Base-by-base conservation (phyloP, 2,329 filamentous ascomycete genomes). In the Blumeria graminis region DNA sequence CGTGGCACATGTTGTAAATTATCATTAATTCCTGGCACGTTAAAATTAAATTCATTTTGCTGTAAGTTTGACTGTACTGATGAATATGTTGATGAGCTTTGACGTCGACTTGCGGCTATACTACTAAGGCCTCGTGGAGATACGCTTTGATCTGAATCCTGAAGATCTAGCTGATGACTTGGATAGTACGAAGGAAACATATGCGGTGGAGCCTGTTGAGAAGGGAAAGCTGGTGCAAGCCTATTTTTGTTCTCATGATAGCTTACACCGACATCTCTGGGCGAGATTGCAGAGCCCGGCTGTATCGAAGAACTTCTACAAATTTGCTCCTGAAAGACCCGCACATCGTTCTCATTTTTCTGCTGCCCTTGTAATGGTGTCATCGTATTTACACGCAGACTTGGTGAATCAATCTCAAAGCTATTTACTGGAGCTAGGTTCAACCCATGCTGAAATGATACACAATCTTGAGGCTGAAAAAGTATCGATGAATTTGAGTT, bases 241-340 rank as follows among this genome's bases (percentile, higher is more conserved):
- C 76, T 70, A 52, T 83, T 82, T 16, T 82, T 80, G 0, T 73
- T 69, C 41, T 92, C 86, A 59, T 82, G 78, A 66, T 89, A 94
- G 58, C 95, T 89, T 54, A 95, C 71, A 58, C 94, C 70, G 1
- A 89, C 86, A 64, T 96, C 90, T 70, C 94, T 93, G 28, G 90
- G 92, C 1, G 90, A 96, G 51, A 98, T 94, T 0, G 90, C 94
- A 1, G 79, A 75, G n/a, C 82, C 75, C 0, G 74, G 75, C 6
- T 73, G 61, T 35, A 61, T 61, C 68, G 61, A 64, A 28, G 65
- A 65, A 32, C 59, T 57, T 48, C 61, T 62, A 0, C 72, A 70
- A 50, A 74, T 62, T 38, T 70, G 67, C 43, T 65, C 63, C 68
- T 33, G 70, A 61, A 62, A 65, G 62, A 60, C 69, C 64, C 57